Evolutionary conservation across 2,329 filamentous ascomycete genomes (phyloP).

Genomic region (Beauveria pseudobassiana): DNA sequence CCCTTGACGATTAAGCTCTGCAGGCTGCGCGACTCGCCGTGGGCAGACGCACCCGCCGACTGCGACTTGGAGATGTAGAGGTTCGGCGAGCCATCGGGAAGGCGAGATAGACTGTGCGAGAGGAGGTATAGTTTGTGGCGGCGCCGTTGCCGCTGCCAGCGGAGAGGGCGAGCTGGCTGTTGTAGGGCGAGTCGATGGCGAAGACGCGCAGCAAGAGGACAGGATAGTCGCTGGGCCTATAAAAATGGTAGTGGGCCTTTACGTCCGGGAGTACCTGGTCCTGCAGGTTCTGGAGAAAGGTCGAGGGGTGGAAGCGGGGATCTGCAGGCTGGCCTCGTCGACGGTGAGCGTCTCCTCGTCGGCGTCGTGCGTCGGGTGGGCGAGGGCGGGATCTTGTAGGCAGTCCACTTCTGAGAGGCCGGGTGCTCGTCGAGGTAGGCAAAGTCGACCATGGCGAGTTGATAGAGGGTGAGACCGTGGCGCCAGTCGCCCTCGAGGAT

Average conservation of each 20-base stretch:
- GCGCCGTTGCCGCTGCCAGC: conserved; percentile 23
- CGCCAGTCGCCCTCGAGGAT: conserved; percentile 64
- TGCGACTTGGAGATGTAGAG: conserved; percentile 58
- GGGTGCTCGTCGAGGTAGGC: conserved; percentile 60
- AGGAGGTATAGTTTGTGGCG: conserved; percentile 49
- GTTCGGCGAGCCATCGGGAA: conserved; percentile 72
- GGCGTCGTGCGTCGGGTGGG: conserved; percentile 27
- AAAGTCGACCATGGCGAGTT: conserved; percentile 62
- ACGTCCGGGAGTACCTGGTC: conserved; percentile 67
- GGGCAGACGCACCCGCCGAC: conserved; percentile 31
- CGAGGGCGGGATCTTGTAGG: conserved; percentile 52
- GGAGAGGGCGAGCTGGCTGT: conserved; percentile 45
- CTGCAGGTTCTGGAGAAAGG: conserved; percentile 71
- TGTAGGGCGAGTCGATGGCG: conserved; percentile 74
- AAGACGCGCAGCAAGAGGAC: conserved; percentile 72
- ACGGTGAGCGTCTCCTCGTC: conserved; percentile 33
- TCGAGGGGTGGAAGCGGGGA: conserved; percentile 71
- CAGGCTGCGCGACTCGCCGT: conserved; percentile 53
- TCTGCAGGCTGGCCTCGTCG: conserved; percentile 38
- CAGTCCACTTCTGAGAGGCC: conserved; percentile 55
- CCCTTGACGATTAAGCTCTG: conserved; percentile 67
- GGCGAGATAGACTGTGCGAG: conserved; percentile 68
- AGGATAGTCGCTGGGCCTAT: conserved; percentile 60
- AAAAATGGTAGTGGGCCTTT: conserved; percentile 77
- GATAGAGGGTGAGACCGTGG: conserved; percentile 55